Evolutionary conservation across 768 basidiomycete species (phyloP), one percentile per base, ranked within the genome.

Genomic region (Leucogyrophana mollusca): DNA sequence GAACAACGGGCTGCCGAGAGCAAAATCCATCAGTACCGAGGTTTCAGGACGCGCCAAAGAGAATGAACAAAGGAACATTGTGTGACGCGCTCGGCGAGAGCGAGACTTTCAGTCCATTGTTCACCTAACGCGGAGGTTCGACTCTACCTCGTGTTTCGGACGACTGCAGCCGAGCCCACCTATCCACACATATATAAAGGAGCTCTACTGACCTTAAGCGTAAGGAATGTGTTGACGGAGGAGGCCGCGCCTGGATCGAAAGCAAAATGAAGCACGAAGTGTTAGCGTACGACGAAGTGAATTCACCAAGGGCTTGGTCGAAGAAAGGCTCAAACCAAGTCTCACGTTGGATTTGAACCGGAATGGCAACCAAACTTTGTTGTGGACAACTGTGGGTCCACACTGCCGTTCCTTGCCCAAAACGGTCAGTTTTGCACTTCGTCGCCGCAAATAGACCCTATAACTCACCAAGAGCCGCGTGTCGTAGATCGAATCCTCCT

Each of bases 171-270:
- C 18, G 41, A 47, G 43, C 43, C 40, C 23, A 40, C 17, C 22
- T 16, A 14, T 20, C 25, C 43, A 50, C 46, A 35, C 18, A 53
- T 22, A 53, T 33, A 50, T 41, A 40, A 54, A 53, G 47, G 34
- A 41, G 46, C 39, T 54, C 43, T 46, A 63, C 72, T 50, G 52
- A 82, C 82, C 77, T 79, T 71, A 68, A 54, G 64, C 57, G 67
- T 69, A 83, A 82, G 52, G 83, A 85, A 60, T 66, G 80, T 77
- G 64, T 65, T 61, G 57, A 73, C 80, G 81, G 80, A 84, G 80
- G 82, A 80, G 79, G 82, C 82, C 82, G 80, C 73, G 72, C 82
- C 80, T 81, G 67, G 60, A 57, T 43, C 16, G 47, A 30, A 50
- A 43, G 48, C 42, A 32, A 48, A 53, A 47, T 44, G 13, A 44